Base-by-base conservation (phyloP, 2,329 filamentous ascomycete species). In the Clonostachys sp. region DNA sequence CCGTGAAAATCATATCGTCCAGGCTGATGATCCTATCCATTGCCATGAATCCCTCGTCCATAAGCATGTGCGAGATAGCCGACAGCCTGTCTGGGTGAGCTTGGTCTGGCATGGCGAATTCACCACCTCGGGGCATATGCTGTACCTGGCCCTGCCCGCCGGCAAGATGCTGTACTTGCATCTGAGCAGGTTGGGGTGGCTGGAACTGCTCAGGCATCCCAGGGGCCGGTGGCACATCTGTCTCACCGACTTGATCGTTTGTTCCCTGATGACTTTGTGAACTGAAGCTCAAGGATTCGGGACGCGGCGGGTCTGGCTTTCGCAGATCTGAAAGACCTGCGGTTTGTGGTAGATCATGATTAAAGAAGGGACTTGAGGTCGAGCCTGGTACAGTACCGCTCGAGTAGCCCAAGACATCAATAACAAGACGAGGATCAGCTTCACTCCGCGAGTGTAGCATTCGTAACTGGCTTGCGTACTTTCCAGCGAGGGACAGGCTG, bases 11-110 rank as follows among this genome's bases (percentile, higher is more conserved):
- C 51, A 61, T 60, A 34, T 67, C 63, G 18, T 66, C 60, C n/a
- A 65, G 63, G 13, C 60, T 64, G 3, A 67, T 67, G 0, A 67
- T 52, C 1, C 64, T 48, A 12, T 67, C 64, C 42, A 65, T 45
- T 2, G 61, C 58, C 49, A 63, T 54, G n/a, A 65, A 65, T 0
- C 55, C 46, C 14, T 65, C 60, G 6, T 65, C 54, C 53, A 64
- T 60, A 2, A 65, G 44, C 18, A 58, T 57, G 2, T 60, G 61
- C 1, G 60, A 64, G 3, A 67, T 67, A 1, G 53, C 51, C 0
- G 60, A 60, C 1, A 63, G 45, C 38, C 59, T 56, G 14, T 64
- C 61, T 0, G 51, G 52, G n/a, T 48, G 48, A 2, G 47, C 46
- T 16, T 42, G 30, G 12, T 12, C n/a, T 30, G 24, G 24, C 8